Evolutionary conservation across 179 eudicot species (phyloP).

Genomic region (Patellifolia procumbens): DNA sequence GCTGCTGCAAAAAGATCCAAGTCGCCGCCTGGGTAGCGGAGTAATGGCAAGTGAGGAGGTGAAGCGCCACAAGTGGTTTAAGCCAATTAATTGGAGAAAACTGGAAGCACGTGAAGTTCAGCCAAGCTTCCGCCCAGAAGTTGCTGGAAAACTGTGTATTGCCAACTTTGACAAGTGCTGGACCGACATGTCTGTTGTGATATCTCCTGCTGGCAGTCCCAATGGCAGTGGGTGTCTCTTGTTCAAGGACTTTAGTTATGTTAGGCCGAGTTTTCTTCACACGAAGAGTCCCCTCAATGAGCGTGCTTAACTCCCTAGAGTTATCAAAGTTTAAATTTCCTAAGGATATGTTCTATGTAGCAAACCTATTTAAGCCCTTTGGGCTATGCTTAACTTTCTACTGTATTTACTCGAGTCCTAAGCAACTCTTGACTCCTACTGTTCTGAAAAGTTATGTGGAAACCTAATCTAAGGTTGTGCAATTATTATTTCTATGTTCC

Average conservation of each 20-base stretch:
- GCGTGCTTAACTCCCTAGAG: constrained; percentile 9
- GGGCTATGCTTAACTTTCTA: neutral
- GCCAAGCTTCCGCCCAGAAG: constrained; percentile 81
- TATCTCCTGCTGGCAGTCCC: constrained; percentile 88
- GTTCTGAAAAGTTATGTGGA: neutral
- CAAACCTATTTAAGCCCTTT: neutral
- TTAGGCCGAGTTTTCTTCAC: constrained; percentile 57
- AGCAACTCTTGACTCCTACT: neutral
- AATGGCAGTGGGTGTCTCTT: constrained; percentile 45
- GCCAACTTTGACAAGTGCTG: constrained; percentile 80
- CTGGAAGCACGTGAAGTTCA: constrained; percentile 61
- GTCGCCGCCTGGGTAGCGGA: constrained; percentile 75
- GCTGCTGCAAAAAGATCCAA: constrained; percentile 78
- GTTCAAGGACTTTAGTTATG: constrained; percentile 74
- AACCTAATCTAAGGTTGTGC: neutral
- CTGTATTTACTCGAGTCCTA: neutral
- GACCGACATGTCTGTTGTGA: constrained; percentile 74
- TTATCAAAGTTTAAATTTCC: neutral
- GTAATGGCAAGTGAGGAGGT: constrained; percentile 70
- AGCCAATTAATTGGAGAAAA: constrained; percentile 78
- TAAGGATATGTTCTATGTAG: neutral
- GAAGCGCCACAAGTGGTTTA: constrained; percentile 87
- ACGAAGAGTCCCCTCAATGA: constrained; percentile 38
- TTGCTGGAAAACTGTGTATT: constrained; percentile 67
- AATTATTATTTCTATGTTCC: neutral